Evolutionary conservation across 148 eudicot species (phyloP).

Genomic region (Selenicereus undatus): DNA sequence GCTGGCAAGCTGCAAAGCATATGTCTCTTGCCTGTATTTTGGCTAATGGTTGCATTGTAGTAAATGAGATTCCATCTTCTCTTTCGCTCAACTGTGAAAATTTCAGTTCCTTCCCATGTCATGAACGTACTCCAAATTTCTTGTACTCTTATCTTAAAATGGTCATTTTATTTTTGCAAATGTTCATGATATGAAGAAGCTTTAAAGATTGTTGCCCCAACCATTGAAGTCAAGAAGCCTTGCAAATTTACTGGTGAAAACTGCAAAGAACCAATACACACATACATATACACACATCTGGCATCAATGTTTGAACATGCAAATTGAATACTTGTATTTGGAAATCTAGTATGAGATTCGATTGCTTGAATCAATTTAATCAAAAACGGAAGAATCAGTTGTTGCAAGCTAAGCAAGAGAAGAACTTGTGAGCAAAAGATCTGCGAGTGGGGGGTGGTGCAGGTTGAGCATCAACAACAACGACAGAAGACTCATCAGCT

Average conservation of each 20-base stretch:
- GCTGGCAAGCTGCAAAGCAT: too few relatives aligned
- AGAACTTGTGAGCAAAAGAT: conserved; percentile 42
- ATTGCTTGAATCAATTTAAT: too few relatives aligned
- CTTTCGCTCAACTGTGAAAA: background rate
- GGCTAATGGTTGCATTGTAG: background rate
- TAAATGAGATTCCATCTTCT: background rate
- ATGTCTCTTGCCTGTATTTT: background rate
- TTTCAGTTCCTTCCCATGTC: too few relatives aligned
- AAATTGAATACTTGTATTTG: too few relatives aligned
- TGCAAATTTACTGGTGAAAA: background rate
- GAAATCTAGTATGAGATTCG: background rate
- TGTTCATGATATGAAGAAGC: too few relatives aligned
- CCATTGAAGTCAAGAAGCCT: background rate
- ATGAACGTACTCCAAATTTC: too few relatives aligned
- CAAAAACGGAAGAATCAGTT: conserved; percentile 10
- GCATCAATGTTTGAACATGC: background rate
- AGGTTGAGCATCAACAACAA: conserved; percentile 8
- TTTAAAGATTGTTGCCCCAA: too few relatives aligned
- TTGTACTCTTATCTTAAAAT: too few relatives aligned
- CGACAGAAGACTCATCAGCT: conserved; percentile 33
- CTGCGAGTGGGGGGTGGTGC: background rate
- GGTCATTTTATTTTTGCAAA: too few relatives aligned
- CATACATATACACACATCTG: background rate
- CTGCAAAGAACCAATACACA: background rate
- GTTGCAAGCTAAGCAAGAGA: conserved; percentile 47